Percentiles rank a stretch among this genome's conserved stretches.
These are phyloP conservation scores for Pichia sp. DNA, from an alignment of 1,139 yeast genomes.

Conservation along the genomic window DNA sequence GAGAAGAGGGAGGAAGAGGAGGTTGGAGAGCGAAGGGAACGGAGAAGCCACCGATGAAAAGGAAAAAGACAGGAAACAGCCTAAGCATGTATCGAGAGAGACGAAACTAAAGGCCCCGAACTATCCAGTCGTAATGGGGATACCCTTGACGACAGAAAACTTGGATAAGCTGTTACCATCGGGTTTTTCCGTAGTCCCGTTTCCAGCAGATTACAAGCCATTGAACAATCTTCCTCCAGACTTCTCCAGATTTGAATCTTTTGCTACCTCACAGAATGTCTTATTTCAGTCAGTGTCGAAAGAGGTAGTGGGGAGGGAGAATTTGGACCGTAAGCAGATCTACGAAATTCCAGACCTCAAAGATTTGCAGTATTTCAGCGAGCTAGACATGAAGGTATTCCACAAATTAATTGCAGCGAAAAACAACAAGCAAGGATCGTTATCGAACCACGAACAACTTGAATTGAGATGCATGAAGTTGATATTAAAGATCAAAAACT, in stretches of 20 bases:
- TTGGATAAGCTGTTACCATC: constrained; percentile 51
- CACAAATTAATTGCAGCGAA: constrained; percentile 50
- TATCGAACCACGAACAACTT: constrained; percentile 50
- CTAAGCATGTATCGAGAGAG: background rate
- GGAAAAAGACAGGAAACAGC: constrained; percentile 10
- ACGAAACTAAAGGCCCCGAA: constrained; percentile 36
- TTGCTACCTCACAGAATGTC: constrained; percentile 27
- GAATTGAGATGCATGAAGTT: constrained; percentile 63
- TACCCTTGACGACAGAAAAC: constrained; percentile 46
- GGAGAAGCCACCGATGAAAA: constrained; percentile 3
- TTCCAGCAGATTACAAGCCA: constrained; percentile 48
- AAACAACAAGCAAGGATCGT: constrained; percentile 32
- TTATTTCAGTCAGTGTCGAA: constrained; percentile 35
- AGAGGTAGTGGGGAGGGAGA: constrained; percentile 18
- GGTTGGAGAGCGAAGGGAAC: constrained; percentile 9
- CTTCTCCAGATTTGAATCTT: constrained; percentile 30
- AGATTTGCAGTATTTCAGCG: constrained; percentile 63
- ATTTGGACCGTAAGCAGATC: constrained; percentile 40
- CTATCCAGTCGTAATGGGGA: constrained; percentile 43
- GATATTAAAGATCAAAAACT: constrained; percentile 71
- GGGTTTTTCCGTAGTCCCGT: constrained; percentile 46
- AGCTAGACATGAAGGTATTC: constrained; percentile 69
- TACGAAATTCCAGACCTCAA: constrained; percentile 59
- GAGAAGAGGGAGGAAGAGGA: constrained; percentile 19
- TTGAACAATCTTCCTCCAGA: constrained; percentile 35